Base-by-base conservation (phyloP, 306 rosid genomes). In the Cotoneaster glaucophyllus region DNA sequence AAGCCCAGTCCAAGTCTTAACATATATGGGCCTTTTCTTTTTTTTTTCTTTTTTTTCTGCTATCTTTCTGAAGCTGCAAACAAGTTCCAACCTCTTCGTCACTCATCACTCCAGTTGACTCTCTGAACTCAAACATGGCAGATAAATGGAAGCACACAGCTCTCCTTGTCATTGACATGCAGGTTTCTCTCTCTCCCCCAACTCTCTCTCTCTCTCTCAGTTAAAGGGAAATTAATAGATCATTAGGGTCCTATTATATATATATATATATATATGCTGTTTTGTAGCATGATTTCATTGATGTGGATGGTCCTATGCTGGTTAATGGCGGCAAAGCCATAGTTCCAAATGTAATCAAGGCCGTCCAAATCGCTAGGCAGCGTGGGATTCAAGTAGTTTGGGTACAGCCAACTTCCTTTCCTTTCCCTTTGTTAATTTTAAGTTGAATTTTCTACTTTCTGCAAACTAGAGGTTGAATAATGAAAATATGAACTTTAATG, bases 81-180 rank as follows among this genome's bases (percentile, higher is more conserved):
- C 41, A 37, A 37, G 57, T 19, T 24, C 9, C 24, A 19, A 19
- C 58, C 11, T 1, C 4, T 6, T 59, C 41, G 2, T 37, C 41
- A 1, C 9, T 7, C 41, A 2, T 25, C 11, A 10, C 65, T 25
- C 64, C 34, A 17, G 28, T 19, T 4, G 12, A 25, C 17, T 69
- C 18, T 70, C 74, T 70, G 74, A 32, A 10, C 44, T 41, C 44
- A 34, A 74, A 29, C 57, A 90, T 92, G 97, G 81, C 85, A 63
- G 78, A 81, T 52, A 57, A 75, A 58, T 81, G 82, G 85, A 71
- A 78, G 48, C 84, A 58, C 70, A 79, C 92, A 6, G 93, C 97
- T 78, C 86, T 94, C 45, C 92, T 94, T 39, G 92, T 94, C 22
- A 87, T 95, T 25, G 96, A 89, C 78, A 88, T 92, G 96, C 97